Evolutionary conservation across 495 filamentous ascomycete species (phyloP).

Genomic region (Neurospora sublineolata): DNA sequence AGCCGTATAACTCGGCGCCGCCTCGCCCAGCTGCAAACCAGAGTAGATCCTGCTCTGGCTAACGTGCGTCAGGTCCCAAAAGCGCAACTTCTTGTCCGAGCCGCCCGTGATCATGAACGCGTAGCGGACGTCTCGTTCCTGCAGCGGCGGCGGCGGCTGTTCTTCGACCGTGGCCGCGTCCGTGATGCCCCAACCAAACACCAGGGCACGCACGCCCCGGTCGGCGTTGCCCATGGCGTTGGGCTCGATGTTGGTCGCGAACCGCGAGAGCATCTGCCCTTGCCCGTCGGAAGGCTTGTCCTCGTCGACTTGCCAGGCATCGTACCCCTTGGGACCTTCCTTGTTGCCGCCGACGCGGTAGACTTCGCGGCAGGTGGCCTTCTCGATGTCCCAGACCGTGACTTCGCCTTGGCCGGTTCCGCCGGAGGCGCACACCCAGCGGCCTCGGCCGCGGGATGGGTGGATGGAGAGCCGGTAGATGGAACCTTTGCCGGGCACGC

Average conservation of each 20-base stretch:
- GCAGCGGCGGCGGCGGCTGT: slow-evolving; percentile 12
- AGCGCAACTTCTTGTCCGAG: slow-evolving; percentile 79
- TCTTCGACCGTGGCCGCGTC: slow-evolving; percentile 29
- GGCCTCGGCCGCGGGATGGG: slow-evolving; percentile 61
- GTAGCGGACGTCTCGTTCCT: slow-evolving; percentile 39
- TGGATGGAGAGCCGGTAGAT: slow-evolving; percentile 75
- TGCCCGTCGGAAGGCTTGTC: slow-evolving; percentile 59
- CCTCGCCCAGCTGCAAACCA: slow-evolving; percentile 61
- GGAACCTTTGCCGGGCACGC: slow-evolving; percentile 64
- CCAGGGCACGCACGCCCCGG: slow-evolving; percentile 50
- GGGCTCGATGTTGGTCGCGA: slow-evolving; percentile 61
- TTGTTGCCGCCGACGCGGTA: slow-evolving; percentile 54
- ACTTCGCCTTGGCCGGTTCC: slow-evolving; percentile 87
- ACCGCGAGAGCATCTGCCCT: slow-evolving; percentile 62
- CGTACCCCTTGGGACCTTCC: slow-evolving; percentile 56
- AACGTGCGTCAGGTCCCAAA: slow-evolving; percentile 73
- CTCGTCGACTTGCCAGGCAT: slow-evolving; percentile 82
- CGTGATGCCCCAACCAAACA: slow-evolving; percentile 37
- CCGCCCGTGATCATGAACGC: slow-evolving; percentile 78
- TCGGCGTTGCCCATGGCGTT: slow-evolving; percentile 35
- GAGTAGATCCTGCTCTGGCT: slow-evolving; percentile 69
- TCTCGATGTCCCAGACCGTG: slow-evolving; percentile 92
- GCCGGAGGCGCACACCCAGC: slow-evolving; percentile 76
- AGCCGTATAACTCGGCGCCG: slow-evolving; percentile 58
- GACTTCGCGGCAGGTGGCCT: slow-evolving; percentile 76